Evolutionary conservation across 352 stramenopile genomes (phyloP).

Genomic region (Phytophthora ohioensis): DNA sequence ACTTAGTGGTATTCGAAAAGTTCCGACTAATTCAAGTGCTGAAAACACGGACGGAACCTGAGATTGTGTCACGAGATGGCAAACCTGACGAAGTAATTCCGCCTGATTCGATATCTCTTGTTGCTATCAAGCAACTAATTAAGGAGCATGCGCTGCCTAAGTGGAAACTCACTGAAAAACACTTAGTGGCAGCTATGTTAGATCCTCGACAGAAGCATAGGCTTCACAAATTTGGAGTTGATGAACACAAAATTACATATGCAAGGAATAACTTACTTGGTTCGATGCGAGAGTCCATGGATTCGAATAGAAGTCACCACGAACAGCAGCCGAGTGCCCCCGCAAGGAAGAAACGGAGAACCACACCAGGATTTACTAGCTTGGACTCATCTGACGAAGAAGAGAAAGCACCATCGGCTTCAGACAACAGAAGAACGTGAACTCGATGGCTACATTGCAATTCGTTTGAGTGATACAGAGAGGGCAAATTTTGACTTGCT

Average conservation of each 20-base stretch:
- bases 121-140: background rate
- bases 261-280: background rate
- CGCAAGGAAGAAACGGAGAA: no score
- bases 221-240: background rate
- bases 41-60: background rate
- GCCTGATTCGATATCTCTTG: background rate
- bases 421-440: no score
- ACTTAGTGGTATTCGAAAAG: background rate
- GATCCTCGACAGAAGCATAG: background rate
- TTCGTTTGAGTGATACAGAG: no score
- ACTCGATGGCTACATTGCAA: no score
- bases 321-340: no score
- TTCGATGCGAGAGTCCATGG: background rate
- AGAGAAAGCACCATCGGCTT: no score
- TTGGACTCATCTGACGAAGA: no score
- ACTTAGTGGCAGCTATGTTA: background rate
- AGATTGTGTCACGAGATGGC: background rate
- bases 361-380: no score
- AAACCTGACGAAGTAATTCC: background rate
- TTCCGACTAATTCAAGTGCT: background rate
- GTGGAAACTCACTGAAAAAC: background rate
- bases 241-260: background rate
- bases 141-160: background rate
- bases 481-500: no score
- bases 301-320: no score